These are phyloP conservation scores for Myriosclerotinia curreyana DNA, from an alignment of 2,329 filamentous ascomycete genomes.

Conservation along the genomic window DNA sequence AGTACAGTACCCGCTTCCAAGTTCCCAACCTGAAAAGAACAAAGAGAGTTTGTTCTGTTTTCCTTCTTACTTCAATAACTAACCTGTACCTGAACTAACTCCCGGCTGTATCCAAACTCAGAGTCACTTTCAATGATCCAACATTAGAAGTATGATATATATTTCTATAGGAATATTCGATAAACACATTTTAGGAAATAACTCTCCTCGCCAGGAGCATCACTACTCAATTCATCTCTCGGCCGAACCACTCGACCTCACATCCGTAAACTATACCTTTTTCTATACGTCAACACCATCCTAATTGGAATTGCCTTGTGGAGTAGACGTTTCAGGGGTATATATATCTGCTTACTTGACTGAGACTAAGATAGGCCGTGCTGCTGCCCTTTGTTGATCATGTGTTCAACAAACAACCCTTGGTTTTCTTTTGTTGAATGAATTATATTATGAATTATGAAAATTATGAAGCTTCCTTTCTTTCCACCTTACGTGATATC, in stretches of 20 bases:
- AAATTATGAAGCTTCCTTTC: neutral
- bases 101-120: no score
- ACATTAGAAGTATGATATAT: neutral
- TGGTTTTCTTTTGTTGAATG: neutral
- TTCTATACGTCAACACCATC: neutral
- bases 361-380: conserved; percentile 16
- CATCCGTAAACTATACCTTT: neutral
- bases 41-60: neutral
- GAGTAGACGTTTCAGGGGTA: conserved; percentile 13
- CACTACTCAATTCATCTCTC: conserved; percentile 1
- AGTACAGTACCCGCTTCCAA: conserved; percentile 15
- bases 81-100: no score
- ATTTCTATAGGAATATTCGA: neutral
- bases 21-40: neutral
- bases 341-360: conserved; percentile 1
- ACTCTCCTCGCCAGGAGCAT: neutral
- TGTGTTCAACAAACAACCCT: neutral
- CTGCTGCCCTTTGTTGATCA: neutral
- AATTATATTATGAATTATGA: neutral
- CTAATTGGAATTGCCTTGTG: neutral
- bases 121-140: neutral
- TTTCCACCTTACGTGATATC: neutral
- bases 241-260: conserved; percentile 3
- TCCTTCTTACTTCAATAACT: neutral
- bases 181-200: no score